Base-by-base conservation (phyloP, 176 grass and related monocot species). In the Echinochloa phyllopogon region DNA sequence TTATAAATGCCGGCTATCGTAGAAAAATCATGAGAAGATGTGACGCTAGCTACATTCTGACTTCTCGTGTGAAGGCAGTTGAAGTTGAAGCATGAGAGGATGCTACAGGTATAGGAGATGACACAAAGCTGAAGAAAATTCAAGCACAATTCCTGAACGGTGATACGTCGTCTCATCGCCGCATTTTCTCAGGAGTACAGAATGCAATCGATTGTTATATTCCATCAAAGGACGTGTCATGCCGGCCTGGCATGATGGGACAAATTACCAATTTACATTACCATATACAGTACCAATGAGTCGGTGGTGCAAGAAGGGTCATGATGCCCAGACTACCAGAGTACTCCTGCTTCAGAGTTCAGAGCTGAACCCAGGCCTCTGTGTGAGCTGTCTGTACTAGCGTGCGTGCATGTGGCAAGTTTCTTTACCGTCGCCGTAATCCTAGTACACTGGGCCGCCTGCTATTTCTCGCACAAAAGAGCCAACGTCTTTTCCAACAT, bases 401-500 rank as follows among this genome's bases (percentile, higher is more conserved):
- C n/a, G 47, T 51, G 27, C 24, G 18, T 82, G 55, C 74, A 27
- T 51, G 38, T 27, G 14, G 51, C 23, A 33, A 10, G 13, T 27
- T 83, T 33, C 16, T 44, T 25, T 20, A 41, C 27, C 12, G 36
- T 12, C 72, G 49, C 4, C 2, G 21, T 42, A 18, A 18, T 11
- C 11, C 18, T 41, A 7, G 68, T 74, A 65, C 57, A 25, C 8
- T 52, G 74, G 18, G 20, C 57, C 47, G 65, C 45, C 18, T 24
- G 49, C 25, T 49, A 1, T 40, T 15, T 62, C 29, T 53, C 17
- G 36, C 38, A 18, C 23, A n/a, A 56, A 56, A 43, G 48, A 81
- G 42, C 33, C 72, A 33, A 60, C 3, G 55, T 63, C 69, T 66
- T 81, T 75, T 77, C 44, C 80, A 9, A 15, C 65, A 37, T 77